Base-by-base conservation (phyloP, 1,139 yeast species). In the Nakaseomyces nivariensis region DNA sequence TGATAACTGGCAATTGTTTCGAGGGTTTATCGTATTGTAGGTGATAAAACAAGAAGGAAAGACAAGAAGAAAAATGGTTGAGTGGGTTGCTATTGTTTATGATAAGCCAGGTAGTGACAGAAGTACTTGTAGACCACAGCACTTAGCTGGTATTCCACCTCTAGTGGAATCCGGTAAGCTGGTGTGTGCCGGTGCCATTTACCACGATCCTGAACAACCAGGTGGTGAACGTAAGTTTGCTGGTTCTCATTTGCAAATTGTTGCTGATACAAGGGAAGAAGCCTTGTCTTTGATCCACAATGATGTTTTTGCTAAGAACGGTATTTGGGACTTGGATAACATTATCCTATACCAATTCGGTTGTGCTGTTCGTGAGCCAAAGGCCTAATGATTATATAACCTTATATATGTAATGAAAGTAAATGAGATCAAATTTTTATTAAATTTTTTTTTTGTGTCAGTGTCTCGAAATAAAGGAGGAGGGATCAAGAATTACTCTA, bases 321-420 rank as follows among this genome's bases (percentile, higher is more conserved):
- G 89, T 0, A 76, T 86, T 52, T 86, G 95, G 95, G 94, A 86
- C 63, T 62, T 85, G 54, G 78, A 80, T 43, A 76, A 73, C 50
- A 82, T 78, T 26, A 62, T 79, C 56, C 77, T 85, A 47, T 72
- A 77, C 60, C 90, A 90, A 58, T 67, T 67, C 52, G 72, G 71
- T 17, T 66, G 73, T 57, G 82, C 81, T 40, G 71, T 67, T 49
- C 72, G 78, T 59, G 54, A 64, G 47, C 69, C 63, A 13, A 70
- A 67, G 55, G 62, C 66, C 32, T 55, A 6, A 33, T 7, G 31
- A 29, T 17, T 17, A 17, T 17, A 17, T 17, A 17, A 17, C 22
- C 22, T 17, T 17, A 17, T 17, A 17, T 17, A 17, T 17, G 22
- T 17, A 17, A 17, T 17, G 22, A 17, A 17, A 17, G 22, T 17